phyloP scores from a whole-genome alignment of 2,329 filamentous ascomycete species.

The Nakataea oryzae region DNA sequence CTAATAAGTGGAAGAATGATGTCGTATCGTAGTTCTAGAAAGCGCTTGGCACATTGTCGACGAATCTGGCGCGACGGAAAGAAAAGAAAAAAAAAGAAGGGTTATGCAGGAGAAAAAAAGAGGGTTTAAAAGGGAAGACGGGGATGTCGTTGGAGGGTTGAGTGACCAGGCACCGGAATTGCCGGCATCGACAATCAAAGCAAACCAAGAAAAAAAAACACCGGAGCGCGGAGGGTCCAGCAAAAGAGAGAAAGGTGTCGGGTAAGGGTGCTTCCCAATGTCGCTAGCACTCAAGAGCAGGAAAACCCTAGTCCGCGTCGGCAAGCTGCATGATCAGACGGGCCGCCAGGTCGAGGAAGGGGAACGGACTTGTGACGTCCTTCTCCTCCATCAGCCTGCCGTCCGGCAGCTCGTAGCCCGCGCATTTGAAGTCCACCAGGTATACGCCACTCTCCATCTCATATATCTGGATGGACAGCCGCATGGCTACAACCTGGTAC shows the following conservation, averaged over 20 bases:
- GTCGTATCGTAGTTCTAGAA: neutral
- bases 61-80: neutral
- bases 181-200: neutral
- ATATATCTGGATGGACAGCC: conserved; percentile 93
- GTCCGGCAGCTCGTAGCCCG: conserved; percentile 77
- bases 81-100: neutral
- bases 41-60: neutral
- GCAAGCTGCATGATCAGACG: conserved; percentile 88
- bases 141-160: neutral
- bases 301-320: conserved; percentile 51
- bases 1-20: neutral
- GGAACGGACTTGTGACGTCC: conserved; percentile 89
- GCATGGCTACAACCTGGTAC: conserved; percentile 73
- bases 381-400: conserved; percentile 79
- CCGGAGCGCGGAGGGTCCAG: neutral
- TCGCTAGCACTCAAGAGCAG: neutral
- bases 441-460: conserved; percentile 88
- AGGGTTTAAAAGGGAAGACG: neutral
- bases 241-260: neutral
- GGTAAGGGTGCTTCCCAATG: neutral
- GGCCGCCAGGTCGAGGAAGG: conserved; percentile 88
- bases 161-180: no score
- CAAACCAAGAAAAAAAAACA: neutral
- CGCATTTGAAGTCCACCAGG: conserved; percentile 97
- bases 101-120: neutral